A percentile compares a stretch with the other conserved stretches of the same genome.
Evolutionary conservation across 306 rosid genomes (phyloP).

Genomic region (Cicer arietinum): DNA sequence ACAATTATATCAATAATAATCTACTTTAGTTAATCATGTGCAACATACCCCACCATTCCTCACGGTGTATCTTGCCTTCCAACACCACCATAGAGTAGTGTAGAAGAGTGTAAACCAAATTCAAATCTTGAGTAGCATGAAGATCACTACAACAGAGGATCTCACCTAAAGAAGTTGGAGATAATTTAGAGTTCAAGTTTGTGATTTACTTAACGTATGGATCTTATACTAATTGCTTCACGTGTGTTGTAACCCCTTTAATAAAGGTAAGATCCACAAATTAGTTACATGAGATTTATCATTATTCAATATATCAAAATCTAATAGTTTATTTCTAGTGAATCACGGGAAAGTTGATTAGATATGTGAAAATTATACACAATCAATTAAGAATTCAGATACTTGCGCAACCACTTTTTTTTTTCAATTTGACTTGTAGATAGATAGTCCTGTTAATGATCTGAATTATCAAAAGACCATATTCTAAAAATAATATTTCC

Average conservation of each 20-base stretch:
- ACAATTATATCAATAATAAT: background rate
- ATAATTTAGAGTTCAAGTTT: slow-evolving; percentile 40
- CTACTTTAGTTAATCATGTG: slow-evolving; percentile 32
- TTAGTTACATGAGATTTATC: background rate
- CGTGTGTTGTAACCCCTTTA: background rate
- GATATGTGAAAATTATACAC: slow-evolving; percentile 9
- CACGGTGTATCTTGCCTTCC: slow-evolving; percentile 22
- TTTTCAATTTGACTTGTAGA: slow-evolving; percentile 7
- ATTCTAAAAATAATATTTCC: slow-evolving; percentile 17
- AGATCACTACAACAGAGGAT: slow-evolving; percentile 42
- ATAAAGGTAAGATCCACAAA: background rate
- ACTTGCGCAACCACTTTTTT: background rate
- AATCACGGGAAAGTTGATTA: slow-evolving; percentile 37
- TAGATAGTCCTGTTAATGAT: slow-evolving; percentile 4
- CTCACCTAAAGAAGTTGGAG: slow-evolving; percentile 20
- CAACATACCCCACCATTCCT: slow-evolving; percentile 15
- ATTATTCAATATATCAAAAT: slow-evolving; percentile 18
- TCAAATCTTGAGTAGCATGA: slow-evolving; percentile 44
- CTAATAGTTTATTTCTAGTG: slow-evolving; percentile 8
- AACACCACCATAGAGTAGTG: slow-evolving; percentile 34
- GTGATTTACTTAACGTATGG: slow-evolving; percentile 36
- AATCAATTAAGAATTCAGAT: slow-evolving; percentile 22
- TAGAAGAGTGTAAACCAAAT: slow-evolving; percentile 34
- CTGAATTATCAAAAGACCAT: slow-evolving; percentile 12
- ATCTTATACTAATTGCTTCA: slow-evolving; percentile 16